These are phyloP conservation scores for Ustilago trichophora DNA, from an alignment of 1,284 basidiomycete species.

Conservation along the genomic window DNA sequence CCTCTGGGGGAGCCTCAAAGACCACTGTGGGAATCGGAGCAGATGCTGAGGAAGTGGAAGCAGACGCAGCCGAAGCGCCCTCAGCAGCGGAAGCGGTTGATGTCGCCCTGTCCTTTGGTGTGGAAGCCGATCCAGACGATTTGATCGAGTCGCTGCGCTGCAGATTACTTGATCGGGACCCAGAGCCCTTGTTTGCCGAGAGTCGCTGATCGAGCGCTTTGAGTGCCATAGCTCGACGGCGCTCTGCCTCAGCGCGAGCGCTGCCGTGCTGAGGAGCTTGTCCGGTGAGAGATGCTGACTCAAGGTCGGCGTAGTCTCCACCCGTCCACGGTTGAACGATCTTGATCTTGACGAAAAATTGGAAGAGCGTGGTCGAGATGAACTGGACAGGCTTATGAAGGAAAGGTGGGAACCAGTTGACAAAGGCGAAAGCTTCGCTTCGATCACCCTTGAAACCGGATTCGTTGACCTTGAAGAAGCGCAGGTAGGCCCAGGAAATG, in stretches of 20 bases:
- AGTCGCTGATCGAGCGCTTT: slow-evolving; percentile 93
- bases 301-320: slow-evolving; percentile 44
- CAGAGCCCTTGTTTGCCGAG: slow-evolving; percentile 68
- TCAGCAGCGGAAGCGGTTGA: neutral
- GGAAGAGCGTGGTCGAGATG: slow-evolving; percentile 77
- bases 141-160: slow-evolving; percentile 29
- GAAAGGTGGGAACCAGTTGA: slow-evolving; percentile 95
- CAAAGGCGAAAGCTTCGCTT: slow-evolving; percentile 94
- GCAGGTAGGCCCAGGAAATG: slow-evolving; percentile 89
- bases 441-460: slow-evolving; percentile 77
- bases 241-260: slow-evolving; percentile 55
- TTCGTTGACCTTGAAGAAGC: slow-evolving; percentile 90
- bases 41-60: slow-evolving; percentile 8
- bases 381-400: slow-evolving; percentile 72
- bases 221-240: slow-evolving; percentile 83
- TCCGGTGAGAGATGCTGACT: slow-evolving; percentile 75
- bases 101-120: slow-evolving; percentile 5
- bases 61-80: slow-evolving; percentile 1
- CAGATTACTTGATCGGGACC: slow-evolving; percentile 16
- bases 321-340: slow-evolving; percentile 75
- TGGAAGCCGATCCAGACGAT: slow-evolving; percentile 15
- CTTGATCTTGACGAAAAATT: slow-evolving; percentile 72
- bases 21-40: slow-evolving; percentile 35
- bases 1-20: slow-evolving; percentile 44
- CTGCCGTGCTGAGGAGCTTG: slow-evolving; percentile 22